These are phyloP conservation scores for Eurotiales sp. DNA, from an alignment of 2,329 filamentous ascomycete genomes.

Conservation along the genomic window DNA sequence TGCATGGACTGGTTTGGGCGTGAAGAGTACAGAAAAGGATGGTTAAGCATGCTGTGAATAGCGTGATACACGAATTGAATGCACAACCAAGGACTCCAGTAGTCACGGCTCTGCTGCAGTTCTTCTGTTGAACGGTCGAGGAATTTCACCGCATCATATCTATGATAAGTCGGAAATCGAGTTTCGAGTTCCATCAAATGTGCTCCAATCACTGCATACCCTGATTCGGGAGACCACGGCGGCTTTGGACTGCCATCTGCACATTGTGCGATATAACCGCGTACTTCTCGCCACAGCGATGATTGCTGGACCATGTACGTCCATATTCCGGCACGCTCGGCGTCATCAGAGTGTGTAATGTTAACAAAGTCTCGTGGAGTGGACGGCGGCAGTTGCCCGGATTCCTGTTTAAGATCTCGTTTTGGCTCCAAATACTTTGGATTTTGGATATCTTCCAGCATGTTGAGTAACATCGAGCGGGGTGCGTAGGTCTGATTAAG, in stretches of 20 bases:
- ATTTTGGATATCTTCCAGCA: constrained; percentile 22
- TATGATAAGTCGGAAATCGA: constrained; percentile 19
- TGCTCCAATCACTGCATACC: constrained; percentile 19
- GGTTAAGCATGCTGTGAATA: constrained; percentile 29
- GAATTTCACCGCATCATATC: constrained; percentile 21
- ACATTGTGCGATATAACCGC: constrained; percentile 18
- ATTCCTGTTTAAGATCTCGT: constrained; percentile 13
- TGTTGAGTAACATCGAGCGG: constrained; percentile 17
- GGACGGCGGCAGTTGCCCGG: constrained; percentile 13
- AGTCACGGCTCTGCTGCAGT: constrained; percentile 21
- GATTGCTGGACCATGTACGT: constrained; percentile 20
- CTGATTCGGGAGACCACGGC: constrained; percentile 22
- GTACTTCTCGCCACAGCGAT: constrained; percentile 19
- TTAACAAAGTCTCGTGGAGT: constrained; percentile 13
- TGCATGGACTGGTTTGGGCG: constrained; percentile 20
- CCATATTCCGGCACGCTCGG: constrained; percentile 18
- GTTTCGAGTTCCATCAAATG: constrained; percentile 23
- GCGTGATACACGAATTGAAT: constrained; percentile 30
- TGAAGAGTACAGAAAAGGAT: constrained; percentile 25
- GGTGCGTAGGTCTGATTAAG: constrained; percentile 20
- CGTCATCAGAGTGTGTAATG: background rate
- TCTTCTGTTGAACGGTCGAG: constrained; percentile 16
- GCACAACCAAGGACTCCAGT: constrained; percentile 31
- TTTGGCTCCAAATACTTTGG: constrained; percentile 18
- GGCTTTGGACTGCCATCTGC: constrained; percentile 15